These are phyloP conservation scores for Talaromyces sp. DNA, from an alignment of 2,329 filamentous ascomycete species.

Conservation along the genomic window DNA sequence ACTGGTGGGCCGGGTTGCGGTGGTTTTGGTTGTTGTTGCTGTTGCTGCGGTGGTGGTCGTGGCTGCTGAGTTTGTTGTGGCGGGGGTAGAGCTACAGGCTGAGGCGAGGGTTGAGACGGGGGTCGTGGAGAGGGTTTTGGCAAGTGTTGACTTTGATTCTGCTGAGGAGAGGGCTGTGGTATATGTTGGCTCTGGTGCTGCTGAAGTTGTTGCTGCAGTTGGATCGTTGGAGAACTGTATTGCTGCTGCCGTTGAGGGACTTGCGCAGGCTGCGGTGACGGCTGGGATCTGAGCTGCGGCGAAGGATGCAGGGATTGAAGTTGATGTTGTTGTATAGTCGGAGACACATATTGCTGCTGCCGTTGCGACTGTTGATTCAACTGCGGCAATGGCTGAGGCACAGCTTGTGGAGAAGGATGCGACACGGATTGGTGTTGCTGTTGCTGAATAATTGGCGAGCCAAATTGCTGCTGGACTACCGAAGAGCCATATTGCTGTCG, in stretches of 20 bases:
- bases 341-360: conserved; percentile 17
- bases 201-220: neutral
- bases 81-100: conserved; percentile 14
- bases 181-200: neutral
- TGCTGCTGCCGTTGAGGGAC: conserved; percentile 14
- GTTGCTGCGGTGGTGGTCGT: neutral
- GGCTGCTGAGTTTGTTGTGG: conserved; percentile 12
- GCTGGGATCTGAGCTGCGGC: neutral
- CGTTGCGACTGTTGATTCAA: conserved; percentile 18
- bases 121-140: too few species aligned
- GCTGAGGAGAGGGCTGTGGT: neutral
- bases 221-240: neutral
- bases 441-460: conserved; percentile 26
- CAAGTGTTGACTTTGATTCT: too few species aligned
- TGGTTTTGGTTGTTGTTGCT: neutral
- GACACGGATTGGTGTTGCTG: conserved; percentile 14
- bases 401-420: conserved; percentile 20
- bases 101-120: conserved; percentile 19
- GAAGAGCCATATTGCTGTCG: conserved; percentile 11
- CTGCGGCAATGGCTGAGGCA: conserved; percentile 23
- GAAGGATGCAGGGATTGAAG: neutral
- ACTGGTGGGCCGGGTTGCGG: neutral
- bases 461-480: conserved; percentile 20
- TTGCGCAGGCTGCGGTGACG: conserved; percentile 22
- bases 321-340: conserved; percentile 6